These are phyloP conservation scores for Claviceps maximensis DNA, from an alignment of 2,329 filamentous ascomycete species.

Conservation along the genomic window DNA sequence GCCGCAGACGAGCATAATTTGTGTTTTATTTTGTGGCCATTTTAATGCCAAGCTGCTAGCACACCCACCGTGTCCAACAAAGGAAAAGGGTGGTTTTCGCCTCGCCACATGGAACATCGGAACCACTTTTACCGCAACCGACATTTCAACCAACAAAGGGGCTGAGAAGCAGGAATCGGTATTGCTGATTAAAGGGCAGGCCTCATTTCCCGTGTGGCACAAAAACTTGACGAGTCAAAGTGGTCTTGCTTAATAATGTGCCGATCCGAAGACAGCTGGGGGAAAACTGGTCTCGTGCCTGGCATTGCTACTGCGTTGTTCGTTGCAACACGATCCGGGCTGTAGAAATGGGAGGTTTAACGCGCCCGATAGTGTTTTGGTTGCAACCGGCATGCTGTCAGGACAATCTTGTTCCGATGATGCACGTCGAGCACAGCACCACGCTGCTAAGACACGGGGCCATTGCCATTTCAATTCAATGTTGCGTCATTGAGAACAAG, in stretches of 20 bases:
- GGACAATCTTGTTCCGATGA: neutral
- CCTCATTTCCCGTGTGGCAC: neutral
- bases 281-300: neutral
- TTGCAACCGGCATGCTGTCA: neutral
- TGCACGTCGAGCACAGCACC: too few relatives aligned
- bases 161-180: neutral
- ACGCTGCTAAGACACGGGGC: too few relatives aligned
- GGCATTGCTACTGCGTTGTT: neutral
- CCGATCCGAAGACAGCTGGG: neutral
- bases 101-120: neutral
- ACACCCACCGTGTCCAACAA: neutral
- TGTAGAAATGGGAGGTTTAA: neutral
- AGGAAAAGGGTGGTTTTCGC: neutral
- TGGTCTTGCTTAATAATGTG: neutral
- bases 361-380: neutral
- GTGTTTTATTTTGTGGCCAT: neutral
- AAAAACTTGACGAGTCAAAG: neutral
- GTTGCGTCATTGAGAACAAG: too few relatives aligned
- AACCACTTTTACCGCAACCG: neutral
- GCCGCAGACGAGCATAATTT: neutral
- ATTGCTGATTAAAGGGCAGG: neutral
- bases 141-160: neutral
- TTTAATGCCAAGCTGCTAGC: neutral
- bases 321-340: neutral
- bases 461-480: too few relatives aligned